A percentile compares a stretch with the other conserved stretches of the same genome.
Evolutionary conservation across 1,139 yeast genomes (phyloP).

Genomic region (Debaryomyces singareniensis): DNA sequence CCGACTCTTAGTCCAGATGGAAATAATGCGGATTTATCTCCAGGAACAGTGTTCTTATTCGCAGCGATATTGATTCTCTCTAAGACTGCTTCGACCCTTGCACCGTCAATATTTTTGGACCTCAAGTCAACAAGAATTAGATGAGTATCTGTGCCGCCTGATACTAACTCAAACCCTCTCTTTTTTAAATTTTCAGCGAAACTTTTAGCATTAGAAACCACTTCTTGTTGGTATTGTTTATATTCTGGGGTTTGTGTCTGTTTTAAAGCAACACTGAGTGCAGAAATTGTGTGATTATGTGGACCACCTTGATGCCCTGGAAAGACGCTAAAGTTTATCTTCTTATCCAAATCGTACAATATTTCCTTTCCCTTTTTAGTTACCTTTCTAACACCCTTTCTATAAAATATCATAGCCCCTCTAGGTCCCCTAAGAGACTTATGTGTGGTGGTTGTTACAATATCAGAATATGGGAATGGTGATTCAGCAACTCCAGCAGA

Average conservation of each 20-base stretch:
- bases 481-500: slow-evolving; percentile 90
- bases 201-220: slow-evolving; percentile 70
- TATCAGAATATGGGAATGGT: slow-evolving; percentile 91
- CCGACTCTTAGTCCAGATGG: slow-evolving; percentile 97
- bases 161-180: slow-evolving; percentile 73
- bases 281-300: slow-evolving; percentile 95
- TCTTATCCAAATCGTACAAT: slow-evolving; percentile 78
- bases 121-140: slow-evolving; percentile 81
- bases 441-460: slow-evolving; percentile 96
- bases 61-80: slow-evolving; percentile 91
- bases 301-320: slow-evolving; percentile 99
- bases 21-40: slow-evolving; percentile 89
- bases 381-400: slow-evolving; percentile 83
- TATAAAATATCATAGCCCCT: slow-evolving; percentile 97
- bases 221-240: slow-evolving; percentile 76
- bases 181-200: slow-evolving; percentile 65
- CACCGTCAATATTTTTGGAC: slow-evolving; percentile 87
- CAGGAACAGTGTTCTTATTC: slow-evolving; percentile 93
- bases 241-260: slow-evolving; percentile 86
- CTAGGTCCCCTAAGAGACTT: slow-evolving; percentile 97
- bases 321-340: slow-evolving; percentile 92
- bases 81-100: slow-evolving; percentile 86
- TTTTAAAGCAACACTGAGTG: slow-evolving; percentile 88
- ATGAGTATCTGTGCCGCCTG: slow-evolving; percentile 93
- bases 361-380: slow-evolving; percentile 87